phyloP scores from a whole-genome alignment of 805 yeast genomes.

The Yamadazyma ubonensis region DNA sequence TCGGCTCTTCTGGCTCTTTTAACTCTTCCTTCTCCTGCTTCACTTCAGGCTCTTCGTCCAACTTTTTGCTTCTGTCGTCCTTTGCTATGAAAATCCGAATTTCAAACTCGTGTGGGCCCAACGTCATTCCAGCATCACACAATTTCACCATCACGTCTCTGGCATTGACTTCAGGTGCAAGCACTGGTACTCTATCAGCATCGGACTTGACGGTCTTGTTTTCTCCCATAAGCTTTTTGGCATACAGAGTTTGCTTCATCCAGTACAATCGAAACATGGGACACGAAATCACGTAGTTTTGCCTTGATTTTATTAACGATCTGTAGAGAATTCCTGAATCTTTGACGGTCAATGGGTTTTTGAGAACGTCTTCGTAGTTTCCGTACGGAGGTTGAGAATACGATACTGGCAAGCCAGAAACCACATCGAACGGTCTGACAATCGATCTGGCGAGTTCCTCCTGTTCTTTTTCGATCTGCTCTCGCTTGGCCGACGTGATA shows the following conservation, averaged over 20 bases:
- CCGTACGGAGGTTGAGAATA: conserved; percentile 61
- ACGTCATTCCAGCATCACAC: conserved; percentile 66
- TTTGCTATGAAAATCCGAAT: conserved; percentile 78
- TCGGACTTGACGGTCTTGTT: conserved; percentile 18
- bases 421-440: conserved; percentile 62
- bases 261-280: conserved; percentile 78
- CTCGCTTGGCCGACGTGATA: conserved; percentile 41
- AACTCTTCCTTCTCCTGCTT: neutral
- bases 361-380: conserved; percentile 46
- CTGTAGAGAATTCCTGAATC: conserved; percentile 73
- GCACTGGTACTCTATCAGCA: conserved; percentile 32
- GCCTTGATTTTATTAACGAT: conserved; percentile 72
- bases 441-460: conserved; percentile 33
- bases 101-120: conserved; percentile 85
- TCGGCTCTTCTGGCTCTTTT: conserved; percentile 15
- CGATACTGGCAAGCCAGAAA: conserved; percentile 69
- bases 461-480: conserved; percentile 44
- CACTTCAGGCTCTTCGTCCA: neutral
- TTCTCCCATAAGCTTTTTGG: conserved; percentile 39
- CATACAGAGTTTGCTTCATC: conserved; percentile 66
- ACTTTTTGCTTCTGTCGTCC: conserved; percentile 56
- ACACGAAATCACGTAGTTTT: conserved; percentile 53
- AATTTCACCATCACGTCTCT: conserved; percentile 88
- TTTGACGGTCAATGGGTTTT: conserved; percentile 64
- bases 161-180: conserved; percentile 48